phyloP scores from a whole-genome alignment of 2,329 filamentous ascomycete genomes.

The Colletotrichum australisinense region DNA sequence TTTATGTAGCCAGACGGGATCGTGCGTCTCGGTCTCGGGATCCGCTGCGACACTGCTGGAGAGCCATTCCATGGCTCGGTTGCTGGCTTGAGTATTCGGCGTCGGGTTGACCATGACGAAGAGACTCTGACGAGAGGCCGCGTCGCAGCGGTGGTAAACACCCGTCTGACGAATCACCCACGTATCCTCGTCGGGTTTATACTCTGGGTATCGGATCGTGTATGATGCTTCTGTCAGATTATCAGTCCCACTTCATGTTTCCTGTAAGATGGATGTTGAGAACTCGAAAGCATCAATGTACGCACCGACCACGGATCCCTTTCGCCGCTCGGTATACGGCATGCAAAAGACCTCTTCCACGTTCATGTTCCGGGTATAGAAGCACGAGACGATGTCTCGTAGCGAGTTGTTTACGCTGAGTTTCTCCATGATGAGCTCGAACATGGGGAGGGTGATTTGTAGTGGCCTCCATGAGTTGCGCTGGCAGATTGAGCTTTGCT shows the following conservation, averaged over 20 bases:
- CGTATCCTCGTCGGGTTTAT: neutral
- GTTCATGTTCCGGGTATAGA: neutral
- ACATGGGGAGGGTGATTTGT: neutral
- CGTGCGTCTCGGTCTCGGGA: neutral
- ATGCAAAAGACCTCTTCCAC: neutral
- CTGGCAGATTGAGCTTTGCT: conserved; percentile 2
- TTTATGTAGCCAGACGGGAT: neutral
- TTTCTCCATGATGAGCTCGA: neutral
- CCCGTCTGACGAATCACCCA: conserved; percentile 21
- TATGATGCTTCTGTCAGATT: neutral
- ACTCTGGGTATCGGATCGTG: conserved; percentile 1
- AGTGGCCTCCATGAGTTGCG: conserved; percentile 13
- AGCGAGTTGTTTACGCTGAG: neutral
- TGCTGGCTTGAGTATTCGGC: neutral
- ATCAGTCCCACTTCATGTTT: neutral
- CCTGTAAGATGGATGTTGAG: neutral
- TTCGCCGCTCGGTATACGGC: neutral
- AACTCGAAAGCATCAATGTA: neutral
- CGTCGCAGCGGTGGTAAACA: neutral
- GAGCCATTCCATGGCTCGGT: neutral
- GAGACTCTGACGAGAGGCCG: neutral
- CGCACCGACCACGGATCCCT: neutral
- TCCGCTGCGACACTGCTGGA: neutral
- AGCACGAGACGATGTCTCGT: neutral
- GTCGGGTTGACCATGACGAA: neutral